A percentile compares a stretch with the other conserved stretches of the same genome.
phyloP scores from a whole-genome alignment of 768 basidiomycete species.

The Leucogyrophana mollusca region DNA sequence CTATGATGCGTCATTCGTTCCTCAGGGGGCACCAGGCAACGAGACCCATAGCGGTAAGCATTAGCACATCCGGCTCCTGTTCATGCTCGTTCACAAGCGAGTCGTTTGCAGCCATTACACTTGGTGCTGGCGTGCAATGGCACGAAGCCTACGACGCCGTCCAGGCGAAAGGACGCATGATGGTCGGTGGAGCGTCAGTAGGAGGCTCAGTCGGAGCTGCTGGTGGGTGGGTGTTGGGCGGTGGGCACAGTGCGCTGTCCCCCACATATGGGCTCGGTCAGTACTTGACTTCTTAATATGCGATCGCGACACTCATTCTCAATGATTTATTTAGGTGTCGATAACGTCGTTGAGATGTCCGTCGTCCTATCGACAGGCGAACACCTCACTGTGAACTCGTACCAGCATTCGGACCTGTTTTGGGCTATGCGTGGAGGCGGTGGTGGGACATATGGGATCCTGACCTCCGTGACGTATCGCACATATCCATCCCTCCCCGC shows the following conservation, averaged over 20 bases:
- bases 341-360: constrained; percentile 45
- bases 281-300: too few species aligned
- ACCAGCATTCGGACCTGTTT: constrained; percentile 45
- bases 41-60: constrained; percentile 12
- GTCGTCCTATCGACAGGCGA: constrained; percentile 43
- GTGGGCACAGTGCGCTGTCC: constrained; percentile 44
- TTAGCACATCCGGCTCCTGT: not conserved
- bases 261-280: constrained; percentile 44
- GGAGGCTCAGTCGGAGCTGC: constrained; percentile 44
- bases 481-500: constrained; percentile 39
- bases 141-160: constrained; percentile 38
- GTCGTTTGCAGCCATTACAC: constrained; percentile 18
- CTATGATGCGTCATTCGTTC: constrained; percentile 24
- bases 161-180: constrained; percentile 28
- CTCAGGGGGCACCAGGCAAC: constrained; percentile 23
- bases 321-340: constrained; percentile 35
- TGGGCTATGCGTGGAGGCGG: constrained; percentile 56
- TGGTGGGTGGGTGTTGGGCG: constrained; percentile 51
- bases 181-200: constrained; percentile 40
- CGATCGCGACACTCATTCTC: too few species aligned
- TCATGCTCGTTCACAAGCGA: constrained; percentile 13
- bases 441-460: constrained; percentile 47
- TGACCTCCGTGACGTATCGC: constrained; percentile 45
- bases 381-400: constrained; percentile 36
- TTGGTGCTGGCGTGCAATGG: constrained; percentile 45